Conservation (phyloP, 2,329 filamentous ascomycete genomes). For the Didymella arachidicola region DNA sequence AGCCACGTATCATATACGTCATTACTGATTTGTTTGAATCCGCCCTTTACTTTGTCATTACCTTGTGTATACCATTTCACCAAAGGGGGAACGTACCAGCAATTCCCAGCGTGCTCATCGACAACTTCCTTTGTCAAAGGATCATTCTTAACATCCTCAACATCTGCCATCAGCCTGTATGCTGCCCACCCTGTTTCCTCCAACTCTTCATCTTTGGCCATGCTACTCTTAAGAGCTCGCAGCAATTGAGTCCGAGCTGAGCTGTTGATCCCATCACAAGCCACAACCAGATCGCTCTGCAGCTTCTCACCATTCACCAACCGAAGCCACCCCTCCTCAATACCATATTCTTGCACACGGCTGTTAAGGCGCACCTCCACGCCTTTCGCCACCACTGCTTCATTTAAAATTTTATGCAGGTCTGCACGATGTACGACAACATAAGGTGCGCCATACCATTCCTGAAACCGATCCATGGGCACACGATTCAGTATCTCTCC, state of each 20-base stretch:
- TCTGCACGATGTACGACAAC: constrained; percentile 28
- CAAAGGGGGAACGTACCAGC: constrained; percentile 13
- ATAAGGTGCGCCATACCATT: constrained; percentile 26
- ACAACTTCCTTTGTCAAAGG: constrained; percentile 21
- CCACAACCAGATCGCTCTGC: constrained; percentile 22
- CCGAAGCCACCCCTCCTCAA: constrained; percentile 25
- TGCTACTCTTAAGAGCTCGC: not conserved
- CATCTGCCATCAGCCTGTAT: constrained; percentile 24
- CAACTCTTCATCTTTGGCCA: constrained; percentile 6
- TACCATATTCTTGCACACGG: constrained; percentile 24
- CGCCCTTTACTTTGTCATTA: constrained; percentile 11
- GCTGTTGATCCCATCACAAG: constrained; percentile 28
- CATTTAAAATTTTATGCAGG: constrained; percentile 26
- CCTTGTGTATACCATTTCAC: not conserved
- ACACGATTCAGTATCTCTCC: constrained; percentile 18
- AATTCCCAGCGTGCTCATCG: constrained; percentile 22
- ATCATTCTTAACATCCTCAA: constrained; percentile 19
- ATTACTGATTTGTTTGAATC: constrained; percentile 23
- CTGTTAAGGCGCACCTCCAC: constrained; percentile 25
- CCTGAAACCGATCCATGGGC: constrained; percentile 20
- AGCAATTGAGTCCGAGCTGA: constrained; percentile 22
- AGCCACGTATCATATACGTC: constrained; percentile 28
- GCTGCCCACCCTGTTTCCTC: constrained; percentile 27
- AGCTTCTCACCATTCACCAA: constrained; percentile 19
- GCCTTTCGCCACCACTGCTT: constrained; percentile 20